These are phyloP conservation scores for Prunus davidiana DNA, from an alignment of 306 rosid genomes.

Conservation along the genomic window DNA sequence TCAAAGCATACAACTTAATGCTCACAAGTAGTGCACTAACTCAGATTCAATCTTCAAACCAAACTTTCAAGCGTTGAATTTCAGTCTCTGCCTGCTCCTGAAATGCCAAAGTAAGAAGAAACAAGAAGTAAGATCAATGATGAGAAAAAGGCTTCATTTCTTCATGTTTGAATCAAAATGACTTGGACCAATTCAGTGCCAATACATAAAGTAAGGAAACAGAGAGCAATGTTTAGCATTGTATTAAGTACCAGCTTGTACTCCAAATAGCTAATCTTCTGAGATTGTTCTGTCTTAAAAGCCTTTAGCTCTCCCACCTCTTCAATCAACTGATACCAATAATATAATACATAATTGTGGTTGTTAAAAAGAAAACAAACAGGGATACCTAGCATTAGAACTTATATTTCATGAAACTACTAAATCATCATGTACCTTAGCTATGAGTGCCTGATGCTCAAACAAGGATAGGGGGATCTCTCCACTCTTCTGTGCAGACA, in stretches of 20 bases:
- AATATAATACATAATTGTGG: not conserved
- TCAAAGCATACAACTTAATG: no score
- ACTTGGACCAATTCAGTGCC: not conserved
- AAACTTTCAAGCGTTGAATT: constrained; percentile 49
- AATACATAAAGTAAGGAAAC: not conserved
- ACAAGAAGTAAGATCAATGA: not conserved
- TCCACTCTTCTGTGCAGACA: constrained; percentile 24
- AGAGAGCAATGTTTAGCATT: constrained; percentile 9
- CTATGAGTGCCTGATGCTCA: constrained; percentile 24
- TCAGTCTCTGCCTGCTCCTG: constrained; percentile 49
- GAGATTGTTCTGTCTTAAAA: constrained; percentile 36
- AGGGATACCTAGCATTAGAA: not conserved
- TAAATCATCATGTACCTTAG: constrained; percentile 37
- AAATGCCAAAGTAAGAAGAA: constrained; percentile 8
- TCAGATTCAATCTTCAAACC: constrained; percentile 26
- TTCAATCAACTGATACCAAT: constrained; percentile 39
- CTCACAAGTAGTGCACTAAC: not conserved
- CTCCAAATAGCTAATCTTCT: constrained; percentile 41
- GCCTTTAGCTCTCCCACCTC: constrained; percentile 47
- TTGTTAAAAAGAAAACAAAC: not conserved
- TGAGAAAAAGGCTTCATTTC: not conserved
- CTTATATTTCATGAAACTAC: not conserved
- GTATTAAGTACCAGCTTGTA: constrained; percentile 55
- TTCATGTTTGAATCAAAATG: not conserved
- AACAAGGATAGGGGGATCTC: constrained; percentile 22